Base-by-base conservation (phyloP, 75 land plant genomes). In the Ceratopteris richardii region DNA sequence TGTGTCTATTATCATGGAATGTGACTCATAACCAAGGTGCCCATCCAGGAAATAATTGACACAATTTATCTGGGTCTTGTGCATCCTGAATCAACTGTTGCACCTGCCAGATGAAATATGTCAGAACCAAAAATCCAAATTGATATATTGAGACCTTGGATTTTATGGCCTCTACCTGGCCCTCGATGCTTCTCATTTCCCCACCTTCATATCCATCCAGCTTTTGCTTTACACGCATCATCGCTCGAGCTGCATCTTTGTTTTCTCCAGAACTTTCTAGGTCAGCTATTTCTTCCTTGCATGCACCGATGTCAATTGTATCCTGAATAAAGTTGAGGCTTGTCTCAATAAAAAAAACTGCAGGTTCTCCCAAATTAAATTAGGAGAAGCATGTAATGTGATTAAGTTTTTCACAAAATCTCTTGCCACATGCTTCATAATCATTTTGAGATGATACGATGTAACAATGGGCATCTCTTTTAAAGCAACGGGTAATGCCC, bases 121-220 rank as follows among this genome's bases (percentile, higher is more conserved):
- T 58, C n/a, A 58, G 2, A 14, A 1, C 16, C n/a, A 24, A 2
- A 27, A 27, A 1, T 22, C 56, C 26, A 19, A 54, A 13, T 4
- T 5, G 3, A 5, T 27, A 16, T 11, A 22, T 44, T 56, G 19
- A 22, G 42, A 1, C 1, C 22, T 11, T 52, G 22, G 7, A 3
- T 4, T 33, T 3, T 9, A 33, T 33, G 3, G 37, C 37, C 37
- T 58, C 58, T 74, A 86, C 99, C 91, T 95, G 99, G 20, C 99
- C 99, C 64, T 80, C 81, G 24, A 90, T 69, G 51, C 96, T 95
- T 73, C 88, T 72, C 84, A 86, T 79, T 58, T 95, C 99, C 9
- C 99, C 96, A 7, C 80, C 99, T 82, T 90, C 96, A 74, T 90
- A 95, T 25, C 99, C 99, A 69, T 95, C 99, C 47, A 95, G 68